Evolutionary conservation across 1,284 basidiomycete species (phyloP).

Genomic region (Papiliotrema laurentii): DNA sequence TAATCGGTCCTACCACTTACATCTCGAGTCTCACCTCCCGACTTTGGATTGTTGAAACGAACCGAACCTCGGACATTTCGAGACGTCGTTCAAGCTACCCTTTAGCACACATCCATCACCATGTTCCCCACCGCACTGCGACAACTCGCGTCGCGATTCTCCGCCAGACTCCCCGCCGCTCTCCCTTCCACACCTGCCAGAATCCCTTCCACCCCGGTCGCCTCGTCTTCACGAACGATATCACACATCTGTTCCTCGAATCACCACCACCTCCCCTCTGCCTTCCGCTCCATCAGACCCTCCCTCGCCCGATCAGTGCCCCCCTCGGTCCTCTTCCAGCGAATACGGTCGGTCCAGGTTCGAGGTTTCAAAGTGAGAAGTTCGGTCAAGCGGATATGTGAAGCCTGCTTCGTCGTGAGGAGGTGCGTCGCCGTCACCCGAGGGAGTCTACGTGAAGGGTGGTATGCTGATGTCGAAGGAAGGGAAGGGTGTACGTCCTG

Average conservation of each 20-base stretch:
- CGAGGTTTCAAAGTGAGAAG: conserved; percentile 95
- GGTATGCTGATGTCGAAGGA: conserved; percentile 50
- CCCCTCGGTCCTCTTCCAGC: background rate
- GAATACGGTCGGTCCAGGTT: conserved; percentile 21
- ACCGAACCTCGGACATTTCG: background rate
- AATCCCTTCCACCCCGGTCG: background rate
- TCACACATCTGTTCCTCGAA: conserved; percentile 2
- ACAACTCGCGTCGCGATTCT: background rate
- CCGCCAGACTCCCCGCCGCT: background rate
- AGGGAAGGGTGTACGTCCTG: conserved; percentile 88
- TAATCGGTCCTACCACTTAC: too few relatives aligned
- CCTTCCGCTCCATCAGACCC: conserved; percentile 1
- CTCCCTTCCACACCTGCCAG: background rate
- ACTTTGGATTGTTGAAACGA: background rate
- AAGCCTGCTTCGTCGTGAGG: conserved; percentile 77
- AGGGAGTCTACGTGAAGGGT: too few relatives aligned
- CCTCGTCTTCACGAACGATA: background rate
- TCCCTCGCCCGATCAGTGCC: conserved; percentile 1
- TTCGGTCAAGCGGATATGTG: conserved; percentile 88
- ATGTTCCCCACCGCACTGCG: conserved; percentile 1
- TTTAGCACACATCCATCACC: background rate
- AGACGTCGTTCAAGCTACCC: background rate
- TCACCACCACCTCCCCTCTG: background rate
- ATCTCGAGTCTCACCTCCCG: too few relatives aligned
- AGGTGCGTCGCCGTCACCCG: conserved; percentile 32